phyloP scores from a whole-genome alignment of 345 rosid species.

The Durio zibethinus region DNA sequence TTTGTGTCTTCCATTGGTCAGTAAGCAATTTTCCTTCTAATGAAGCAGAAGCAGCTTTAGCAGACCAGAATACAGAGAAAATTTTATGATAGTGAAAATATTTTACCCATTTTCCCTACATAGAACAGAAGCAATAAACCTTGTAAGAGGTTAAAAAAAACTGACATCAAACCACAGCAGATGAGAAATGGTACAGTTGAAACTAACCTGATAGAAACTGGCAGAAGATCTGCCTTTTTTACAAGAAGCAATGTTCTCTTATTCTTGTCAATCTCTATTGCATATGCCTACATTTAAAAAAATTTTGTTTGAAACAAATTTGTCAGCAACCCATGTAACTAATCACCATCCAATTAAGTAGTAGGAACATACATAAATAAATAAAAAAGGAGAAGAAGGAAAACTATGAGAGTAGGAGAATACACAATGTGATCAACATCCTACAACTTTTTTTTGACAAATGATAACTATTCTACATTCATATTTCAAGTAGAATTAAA shows the following conservation, averaged over 20 bases:
- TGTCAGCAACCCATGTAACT: background rate
- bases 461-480: background rate
- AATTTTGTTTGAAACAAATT: background rate
- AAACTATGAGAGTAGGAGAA: background rate
- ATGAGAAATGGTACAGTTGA: background rate
- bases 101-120: slow-evolving; percentile 76
- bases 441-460: background rate
- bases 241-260: slow-evolving; percentile 82
- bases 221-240: slow-evolving; percentile 93
- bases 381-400: background rate
- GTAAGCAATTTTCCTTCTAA: slow-evolving; percentile 63
- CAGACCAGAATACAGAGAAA: slow-evolving; percentile 87
- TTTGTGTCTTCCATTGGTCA: slow-evolving; percentile 34
- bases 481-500: background rate
- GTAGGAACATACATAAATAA: background rate
- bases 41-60: slow-evolving; percentile 79
- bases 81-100: slow-evolving; percentile 55
- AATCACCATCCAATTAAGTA: background rate
- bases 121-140: slow-evolving; percentile 14
- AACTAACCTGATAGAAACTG: slow-evolving; percentile 62
- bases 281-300: slow-evolving; percentile 53
- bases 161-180: background rate
- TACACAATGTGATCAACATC: background rate
- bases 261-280: slow-evolving; percentile 68
- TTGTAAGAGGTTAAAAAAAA: slow-evolving; percentile 7